phyloP scores from a whole-genome alignment of 139 green algal genomes.

The Penium margaritaceum region DNA sequence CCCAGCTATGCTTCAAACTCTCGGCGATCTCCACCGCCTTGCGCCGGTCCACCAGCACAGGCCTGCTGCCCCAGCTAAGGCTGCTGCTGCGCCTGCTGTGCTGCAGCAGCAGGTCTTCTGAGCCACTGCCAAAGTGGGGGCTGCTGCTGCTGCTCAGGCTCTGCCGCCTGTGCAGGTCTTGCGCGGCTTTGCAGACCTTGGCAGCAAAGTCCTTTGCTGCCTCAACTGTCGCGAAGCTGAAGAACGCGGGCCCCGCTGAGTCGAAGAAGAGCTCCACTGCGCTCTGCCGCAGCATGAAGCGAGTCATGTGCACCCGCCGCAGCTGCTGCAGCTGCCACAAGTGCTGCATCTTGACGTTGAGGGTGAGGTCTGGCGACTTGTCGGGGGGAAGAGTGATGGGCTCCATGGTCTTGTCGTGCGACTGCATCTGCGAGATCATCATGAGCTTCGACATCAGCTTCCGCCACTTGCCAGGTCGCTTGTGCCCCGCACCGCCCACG shows the following conservation, averaged over 20 bases:
- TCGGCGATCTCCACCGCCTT: slow-evolving; percentile 26
- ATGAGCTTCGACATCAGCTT: background rate
- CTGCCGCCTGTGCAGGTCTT: background rate
- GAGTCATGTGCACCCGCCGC: slow-evolving; percentile 15
- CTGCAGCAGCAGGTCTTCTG: background rate
- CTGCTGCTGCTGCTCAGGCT: background rate
- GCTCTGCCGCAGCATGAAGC: slow-evolving; percentile 24
- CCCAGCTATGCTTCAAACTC: slow-evolving; percentile 12
- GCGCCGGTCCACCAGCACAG: slow-evolving; percentile 12
- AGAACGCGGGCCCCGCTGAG: slow-evolving; percentile 10
- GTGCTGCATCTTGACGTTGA: background rate
- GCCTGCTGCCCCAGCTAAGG: background rate
- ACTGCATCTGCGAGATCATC: background rate
- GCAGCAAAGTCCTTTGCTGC: slow-evolving; percentile 3
- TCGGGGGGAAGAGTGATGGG: background rate
- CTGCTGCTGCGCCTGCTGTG: background rate
- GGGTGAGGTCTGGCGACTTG: background rate
- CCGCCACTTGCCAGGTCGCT: no score
- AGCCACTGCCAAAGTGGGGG: no score
- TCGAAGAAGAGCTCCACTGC: slow-evolving; percentile 42
- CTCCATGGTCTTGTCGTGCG: background rate
- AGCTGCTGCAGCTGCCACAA: background rate
- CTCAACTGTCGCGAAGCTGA: slow-evolving; percentile 26
- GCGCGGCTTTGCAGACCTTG: no score
- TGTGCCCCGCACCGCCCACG: slow-evolving; percentile 27